These are phyloP conservation scores for Eimeria maxima DNA, from an alignment of 169 alveolate species.

Conservation along the genomic window DNA sequence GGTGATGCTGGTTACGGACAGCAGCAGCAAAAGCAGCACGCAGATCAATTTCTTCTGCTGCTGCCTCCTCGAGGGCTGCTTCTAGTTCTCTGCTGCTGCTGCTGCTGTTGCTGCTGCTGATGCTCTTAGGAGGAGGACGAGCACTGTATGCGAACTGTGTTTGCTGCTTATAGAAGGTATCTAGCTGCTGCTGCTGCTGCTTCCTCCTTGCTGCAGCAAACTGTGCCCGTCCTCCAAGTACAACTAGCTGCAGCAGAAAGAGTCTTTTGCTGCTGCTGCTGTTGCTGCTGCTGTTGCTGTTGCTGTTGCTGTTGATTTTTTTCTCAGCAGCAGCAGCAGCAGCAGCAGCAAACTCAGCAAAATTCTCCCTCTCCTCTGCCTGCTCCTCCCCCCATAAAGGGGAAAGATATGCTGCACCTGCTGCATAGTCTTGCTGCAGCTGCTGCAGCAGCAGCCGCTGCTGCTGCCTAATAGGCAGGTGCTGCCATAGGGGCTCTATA, in stretches of 20 bases:
- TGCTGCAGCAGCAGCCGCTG: constrained; percentile 70
- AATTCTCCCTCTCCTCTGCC: no score
- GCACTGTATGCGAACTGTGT: constrained; percentile 27
- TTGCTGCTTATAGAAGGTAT: not conserved
- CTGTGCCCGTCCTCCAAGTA: constrained; percentile 15
- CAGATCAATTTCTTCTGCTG: not conserved
- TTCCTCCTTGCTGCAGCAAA: constrained; percentile 42
- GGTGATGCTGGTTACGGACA: constrained; percentile 3
- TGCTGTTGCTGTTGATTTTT: not conserved
- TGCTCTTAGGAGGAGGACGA: not conserved
- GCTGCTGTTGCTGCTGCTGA: constrained; percentile 53
- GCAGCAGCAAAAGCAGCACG: constrained; percentile 29
- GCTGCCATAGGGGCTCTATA: not conserved
- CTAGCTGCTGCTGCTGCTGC: constrained; percentile 53
- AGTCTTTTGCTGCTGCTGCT: not conserved
- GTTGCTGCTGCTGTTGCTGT: not conserved
- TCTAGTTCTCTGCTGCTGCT: not conserved
- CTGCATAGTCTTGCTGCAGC: constrained; percentile 38
- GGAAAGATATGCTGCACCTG: constrained; percentile 3
- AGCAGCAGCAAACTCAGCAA: not conserved
- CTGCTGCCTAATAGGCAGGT: not conserved
- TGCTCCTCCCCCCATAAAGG: constrained; percentile 1
- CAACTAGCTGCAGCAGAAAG: constrained; percentile 49
- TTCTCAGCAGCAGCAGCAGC: constrained; percentile 29
- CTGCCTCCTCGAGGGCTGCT: not conserved